These are phyloP conservation scores for Centrapalus pauciflorus DNA, from an alignment of 129 eudicot genomes.

Conservation along the genomic window DNA sequence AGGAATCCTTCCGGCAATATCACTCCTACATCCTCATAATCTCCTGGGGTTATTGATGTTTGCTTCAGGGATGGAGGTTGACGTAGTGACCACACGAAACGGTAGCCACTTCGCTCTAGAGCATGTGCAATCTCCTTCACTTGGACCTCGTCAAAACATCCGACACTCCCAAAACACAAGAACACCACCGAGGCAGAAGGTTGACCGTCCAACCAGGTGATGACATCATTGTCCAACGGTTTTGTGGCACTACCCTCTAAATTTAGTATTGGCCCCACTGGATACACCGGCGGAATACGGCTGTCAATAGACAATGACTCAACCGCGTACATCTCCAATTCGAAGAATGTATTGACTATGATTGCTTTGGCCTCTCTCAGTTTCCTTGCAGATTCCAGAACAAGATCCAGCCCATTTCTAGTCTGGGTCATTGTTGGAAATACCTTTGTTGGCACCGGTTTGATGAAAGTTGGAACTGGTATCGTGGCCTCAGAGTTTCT, in stretches of 20 bases:
- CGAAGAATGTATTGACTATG: constrained; percentile 5
- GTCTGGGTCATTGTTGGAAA: background rate
- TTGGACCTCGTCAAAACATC: constrained; percentile 9
- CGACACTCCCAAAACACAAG: constrained; percentile 18
- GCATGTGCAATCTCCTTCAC: constrained; percentile 20
- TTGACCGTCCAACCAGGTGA: constrained; percentile 19
- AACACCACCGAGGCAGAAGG: constrained; percentile 12
- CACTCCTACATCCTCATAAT: background rate
- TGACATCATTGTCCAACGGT: background rate
- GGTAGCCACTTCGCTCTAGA: constrained; percentile 12
- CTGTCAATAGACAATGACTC: background rate
- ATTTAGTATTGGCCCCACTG: constrained; percentile 18
- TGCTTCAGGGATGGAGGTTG: background rate
- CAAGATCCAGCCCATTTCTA: background rate
- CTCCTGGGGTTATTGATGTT: background rate
- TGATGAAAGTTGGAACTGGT: background rate
- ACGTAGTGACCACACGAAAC: constrained; percentile 17
- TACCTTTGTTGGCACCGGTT: constrained; percentile 16
- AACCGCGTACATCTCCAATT: background rate
- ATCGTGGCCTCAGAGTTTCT: background rate
- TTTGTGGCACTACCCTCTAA: background rate
- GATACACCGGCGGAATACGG: background rate
- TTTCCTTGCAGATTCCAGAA: background rate
- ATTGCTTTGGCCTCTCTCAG: background rate
- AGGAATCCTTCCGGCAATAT: constrained; percentile 16